These are phyloP conservation scores for Dictyostelium brefeldianum DNA, from an alignment of 78 protist genomes.

Conservation along the genomic window DNA sequence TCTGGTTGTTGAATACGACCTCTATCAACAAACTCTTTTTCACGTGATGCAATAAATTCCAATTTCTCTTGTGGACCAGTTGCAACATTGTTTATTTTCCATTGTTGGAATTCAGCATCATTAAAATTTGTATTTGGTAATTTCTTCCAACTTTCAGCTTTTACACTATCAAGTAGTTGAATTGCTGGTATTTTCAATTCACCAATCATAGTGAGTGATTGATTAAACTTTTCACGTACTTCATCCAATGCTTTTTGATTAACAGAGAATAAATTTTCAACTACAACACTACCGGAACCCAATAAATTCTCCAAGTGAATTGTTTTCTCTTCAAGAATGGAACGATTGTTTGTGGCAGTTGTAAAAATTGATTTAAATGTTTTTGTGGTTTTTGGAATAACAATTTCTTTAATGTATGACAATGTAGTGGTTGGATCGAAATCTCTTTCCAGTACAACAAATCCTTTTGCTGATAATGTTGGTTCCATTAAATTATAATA, in stretches of 20 bases:
- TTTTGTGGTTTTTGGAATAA: conserved; percentile 33
- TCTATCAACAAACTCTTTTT: background rate
- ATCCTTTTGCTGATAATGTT: conserved; percentile 9
- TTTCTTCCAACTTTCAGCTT: conserved; percentile 41
- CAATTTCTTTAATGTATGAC: conserved; percentile 26
- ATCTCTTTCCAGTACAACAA: conserved; percentile 37
- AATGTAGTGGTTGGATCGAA: background rate
- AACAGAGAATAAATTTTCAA: conserved; percentile 66
- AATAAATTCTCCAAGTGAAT: conserved; percentile 12
- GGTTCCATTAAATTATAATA: background rate
- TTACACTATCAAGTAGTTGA: conserved; percentile 10
- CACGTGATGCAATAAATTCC: background rate
- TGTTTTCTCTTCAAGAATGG: conserved; percentile 14
- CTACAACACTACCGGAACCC: conserved; percentile 34
- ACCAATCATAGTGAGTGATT: background rate
- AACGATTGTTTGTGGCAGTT: background rate
- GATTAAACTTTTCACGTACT: conserved; percentile 41
- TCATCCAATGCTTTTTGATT: conserved; percentile 56
- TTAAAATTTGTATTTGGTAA: conserved; percentile 48
- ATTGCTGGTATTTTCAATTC: conserved; percentile 40
- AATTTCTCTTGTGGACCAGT: background rate
- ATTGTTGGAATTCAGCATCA: background rate
- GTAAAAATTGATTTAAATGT: conserved; percentile 3
- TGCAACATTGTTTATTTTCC: conserved; percentile 51
- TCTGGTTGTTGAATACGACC: background rate